Percentiles rank a stretch among this genome's conserved stretches.
phyloP scores from a whole-genome alignment of 805 yeast species.

The Zygosaccharomyces siamensis region DNA sequence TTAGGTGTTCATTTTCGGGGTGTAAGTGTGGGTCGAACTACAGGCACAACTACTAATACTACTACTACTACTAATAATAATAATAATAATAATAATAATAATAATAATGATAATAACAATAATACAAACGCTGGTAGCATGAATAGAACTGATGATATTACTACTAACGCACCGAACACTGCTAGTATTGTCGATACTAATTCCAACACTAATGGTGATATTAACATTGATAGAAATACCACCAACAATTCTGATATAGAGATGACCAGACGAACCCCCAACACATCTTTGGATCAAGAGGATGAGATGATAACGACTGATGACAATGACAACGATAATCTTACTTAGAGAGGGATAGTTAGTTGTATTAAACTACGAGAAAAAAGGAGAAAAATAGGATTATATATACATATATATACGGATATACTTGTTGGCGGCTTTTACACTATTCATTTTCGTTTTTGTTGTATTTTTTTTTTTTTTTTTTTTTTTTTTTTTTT shows the following conservation, averaged over 20 bases:
- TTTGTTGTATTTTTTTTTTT: not conserved
- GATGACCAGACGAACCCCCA: slow-evolving; percentile 5
- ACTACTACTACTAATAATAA: slow-evolving; percentile 2
- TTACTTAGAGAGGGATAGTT: not conserved
- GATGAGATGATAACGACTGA: slow-evolving; percentile 11
- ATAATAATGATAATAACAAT: not conserved
- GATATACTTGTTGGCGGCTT: too few species aligned
- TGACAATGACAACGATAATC: slow-evolving; percentile 8
- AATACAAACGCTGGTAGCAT: slow-evolving; percentile 4
- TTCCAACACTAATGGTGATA: not conserved
- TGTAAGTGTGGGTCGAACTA: not conserved
- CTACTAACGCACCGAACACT: not conserved
- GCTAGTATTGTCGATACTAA: not conserved
- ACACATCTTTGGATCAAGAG: slow-evolving; percentile 9
- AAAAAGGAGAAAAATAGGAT: too few species aligned
- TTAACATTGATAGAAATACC: slow-evolving; percentile 4
- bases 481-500: not conserved
- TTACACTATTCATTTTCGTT: not conserved
- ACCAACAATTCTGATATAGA: slow-evolving; percentile 1
- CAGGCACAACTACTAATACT: slow-evolving; percentile 1
- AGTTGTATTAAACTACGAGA: too few species aligned
- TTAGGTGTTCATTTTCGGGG: slow-evolving; percentile 3
- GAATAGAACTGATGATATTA: slow-evolving; percentile 3
- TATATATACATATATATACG: too few species aligned
- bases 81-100: too few species aligned